Evolutionary conservation across 2,329 filamentous ascomycete genomes (phyloP), one percentile per base, ranked within the genome.

Genomic region (Colletotrichum phormii): DNA sequence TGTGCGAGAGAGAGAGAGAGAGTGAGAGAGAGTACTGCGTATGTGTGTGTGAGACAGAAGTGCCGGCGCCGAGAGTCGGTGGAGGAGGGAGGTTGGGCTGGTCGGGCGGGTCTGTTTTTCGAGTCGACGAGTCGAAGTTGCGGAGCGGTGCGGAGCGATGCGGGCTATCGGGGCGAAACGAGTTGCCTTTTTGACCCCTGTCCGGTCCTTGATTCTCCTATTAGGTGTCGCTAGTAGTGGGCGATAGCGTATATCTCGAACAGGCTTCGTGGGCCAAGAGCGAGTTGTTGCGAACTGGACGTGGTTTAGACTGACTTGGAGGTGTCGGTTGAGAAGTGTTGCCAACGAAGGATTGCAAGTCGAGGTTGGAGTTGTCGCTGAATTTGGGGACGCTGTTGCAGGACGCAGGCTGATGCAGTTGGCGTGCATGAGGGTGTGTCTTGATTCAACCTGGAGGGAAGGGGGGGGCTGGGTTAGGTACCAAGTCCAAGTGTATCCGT

Each of bases 1-100:
- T 35, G 18, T 35, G 26, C n/a, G 60, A 15, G 60, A 15, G n/a
- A 22, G 29, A 33, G 60, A 15, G 60, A 15, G n/a, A 22, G 29
- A 33, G 24, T 29, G 26, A 29, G 26, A 26, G 67, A 49, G 26
- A 55, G 29, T 35, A 57, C 26, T 29, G 26, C 26, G 26, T 55
- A 37, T 51, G 46, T 51, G 57, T 26, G 53, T 64, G 66, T 64
- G 69, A 64, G 60, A 64, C 59, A 72, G 60, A 72, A 70, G 31
- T 72, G 70, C 70, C 70, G 70, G 60, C 70, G 70, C 70, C 70
- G 70, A 72, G 46, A 60, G 70, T 72, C 66, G 66, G 70, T 72
- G 70, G 70, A 72, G 54, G 70, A 64, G 70, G 59, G 60, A 72
- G 70, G 70, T 72, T 72, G 70, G 70, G 70, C 70, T 70, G 66